phyloP scores from a whole-genome alignment of 805 yeast species.

The Nakazawaea laoshanensis region DNA sequence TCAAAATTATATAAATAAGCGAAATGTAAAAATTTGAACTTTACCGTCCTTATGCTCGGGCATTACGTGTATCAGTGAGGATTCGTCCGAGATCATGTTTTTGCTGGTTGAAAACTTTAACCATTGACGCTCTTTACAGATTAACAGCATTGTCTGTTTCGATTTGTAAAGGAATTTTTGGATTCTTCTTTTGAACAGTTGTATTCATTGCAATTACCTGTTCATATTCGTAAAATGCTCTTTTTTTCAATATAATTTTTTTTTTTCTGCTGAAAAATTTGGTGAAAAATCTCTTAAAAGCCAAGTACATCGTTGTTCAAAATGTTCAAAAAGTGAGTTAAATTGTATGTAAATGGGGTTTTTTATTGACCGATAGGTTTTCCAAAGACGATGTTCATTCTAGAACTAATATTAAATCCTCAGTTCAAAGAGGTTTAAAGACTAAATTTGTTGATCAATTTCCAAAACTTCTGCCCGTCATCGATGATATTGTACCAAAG shows the following conservation, averaged over 20 bases:
- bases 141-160: constrained; percentile 35
- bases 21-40: no score
- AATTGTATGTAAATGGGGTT: background rate
- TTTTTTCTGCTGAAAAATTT: no score
- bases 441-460: constrained; percentile 65
- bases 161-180: constrained; percentile 69
- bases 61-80: constrained; percentile 99
- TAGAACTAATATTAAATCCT: constrained; percentile 85
- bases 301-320: background rate
- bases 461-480: constrained; percentile 63
- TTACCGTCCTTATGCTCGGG: constrained; percentile 75
- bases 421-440: constrained; percentile 87
- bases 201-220: no score
- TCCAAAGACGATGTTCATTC: constrained; percentile 83
- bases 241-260: no score
- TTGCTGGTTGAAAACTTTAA: constrained; percentile 99
- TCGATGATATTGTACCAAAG: constrained; percentile 82
- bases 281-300: no score
- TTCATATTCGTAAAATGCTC: no score
- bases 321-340: constrained; percentile 43
- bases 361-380: constrained; percentile 32
- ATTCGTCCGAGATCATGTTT: constrained; percentile 99
- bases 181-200: constrained; percentile 23
- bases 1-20: no score
- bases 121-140: constrained; percentile 76